Base-by-base conservation (phyloP, 1,284 basidiomycete species). In the Hypsizygus ulmarius region DNA sequence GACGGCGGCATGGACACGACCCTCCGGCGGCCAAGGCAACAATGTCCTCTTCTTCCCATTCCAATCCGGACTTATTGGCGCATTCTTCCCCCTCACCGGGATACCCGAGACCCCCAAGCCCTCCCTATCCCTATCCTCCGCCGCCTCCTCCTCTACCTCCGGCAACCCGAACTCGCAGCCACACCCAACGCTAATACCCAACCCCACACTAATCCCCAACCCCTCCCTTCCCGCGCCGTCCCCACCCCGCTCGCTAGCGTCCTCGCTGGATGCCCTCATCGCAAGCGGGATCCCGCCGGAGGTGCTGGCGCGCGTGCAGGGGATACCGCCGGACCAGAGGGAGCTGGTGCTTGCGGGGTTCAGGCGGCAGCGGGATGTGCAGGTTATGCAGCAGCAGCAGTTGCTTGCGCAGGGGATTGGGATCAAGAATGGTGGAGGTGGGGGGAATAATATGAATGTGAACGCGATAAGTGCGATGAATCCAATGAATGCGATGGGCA, bases 41-140 rank as follows among this genome's bases (percentile, higher is more conserved):
- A 80, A 77, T 37, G 65, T 80, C 1, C 62, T 87, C 5, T 64
- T 87, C 25, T 79, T 84, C 55, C 65, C 77, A 2, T 45, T 71
- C 14, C 54, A 64, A 7, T 57, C 57, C 15, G 57, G 59, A 15
- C 63, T 84, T 11, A 66, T 64, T 2, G 82, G 75, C 7, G 77
- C 75, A 0, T 73, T 77, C 45, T 87, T 86, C 59, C 75, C 78
- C 0, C 38, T 71, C 0, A 74, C 69, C 0, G 81, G 81, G 2
- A 66, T 87, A 19, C 81, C 84, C 1, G 81, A 83, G 46, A 53
- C 71, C 46, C 69, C 68, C 0, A 67, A 65, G 51, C 44, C 59
- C 9, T 27, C 21, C 3, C 14, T 25, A 39, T 8, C 37, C 16
- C 9, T 25, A 39, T 10, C 16, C 4, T 7, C 19, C n/a, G 11